Conservation (phyloP, 768 basidiomycete genomes). For the Leucosporidium scottii region DNA sequence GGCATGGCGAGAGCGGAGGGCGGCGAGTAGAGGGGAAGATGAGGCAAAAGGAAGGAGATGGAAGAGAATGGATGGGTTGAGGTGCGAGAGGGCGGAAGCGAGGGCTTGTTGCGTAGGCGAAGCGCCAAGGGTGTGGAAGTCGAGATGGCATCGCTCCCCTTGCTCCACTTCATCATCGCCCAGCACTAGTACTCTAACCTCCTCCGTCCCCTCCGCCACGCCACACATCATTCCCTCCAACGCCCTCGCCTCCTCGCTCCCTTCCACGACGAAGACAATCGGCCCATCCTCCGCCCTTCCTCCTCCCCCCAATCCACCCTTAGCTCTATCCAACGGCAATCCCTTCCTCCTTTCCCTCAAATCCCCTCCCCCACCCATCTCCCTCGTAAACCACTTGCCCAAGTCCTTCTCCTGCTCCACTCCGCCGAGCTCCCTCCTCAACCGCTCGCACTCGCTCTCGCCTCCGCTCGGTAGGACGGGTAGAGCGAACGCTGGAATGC, state of each 20-base stretch:
- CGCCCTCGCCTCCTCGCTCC: conserved; percentile 17
- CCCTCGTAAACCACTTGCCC: conserved; percentile 3
- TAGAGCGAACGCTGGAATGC: conserved; percentile 17
- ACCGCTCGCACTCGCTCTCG: too few relatives aligned
- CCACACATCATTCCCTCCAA: conserved; percentile 19
- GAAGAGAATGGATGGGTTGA: too few relatives aligned
- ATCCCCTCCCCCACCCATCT: not conserved
- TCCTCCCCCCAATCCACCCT: too few relatives aligned
- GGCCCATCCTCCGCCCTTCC: conserved; percentile 11
- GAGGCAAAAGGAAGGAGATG: too few relatives aligned
- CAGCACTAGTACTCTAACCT: conserved; percentile 17
- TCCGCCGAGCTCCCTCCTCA: not conserved
- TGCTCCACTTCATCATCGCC: conserved; percentile 12
- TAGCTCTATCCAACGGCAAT: too few relatives aligned
- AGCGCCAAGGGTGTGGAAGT: conserved; percentile 13
- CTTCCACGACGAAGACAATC: conserved; percentile 17
- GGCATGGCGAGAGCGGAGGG: conserved; percentile 19
- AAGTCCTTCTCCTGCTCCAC: not conserved
- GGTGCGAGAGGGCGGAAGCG: not conserved
- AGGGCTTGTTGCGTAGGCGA: too few relatives aligned
- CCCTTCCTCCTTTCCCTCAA: too few relatives aligned
- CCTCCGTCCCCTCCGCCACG: conserved; percentile 8
- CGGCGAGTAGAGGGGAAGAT: not conserved
- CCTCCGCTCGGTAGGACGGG: conserved; percentile 5
- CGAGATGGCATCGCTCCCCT: conserved; percentile 20